Conservation (phyloP, 2,329 filamentous ascomycete genomes). For the Penicillium sp. region DNA sequence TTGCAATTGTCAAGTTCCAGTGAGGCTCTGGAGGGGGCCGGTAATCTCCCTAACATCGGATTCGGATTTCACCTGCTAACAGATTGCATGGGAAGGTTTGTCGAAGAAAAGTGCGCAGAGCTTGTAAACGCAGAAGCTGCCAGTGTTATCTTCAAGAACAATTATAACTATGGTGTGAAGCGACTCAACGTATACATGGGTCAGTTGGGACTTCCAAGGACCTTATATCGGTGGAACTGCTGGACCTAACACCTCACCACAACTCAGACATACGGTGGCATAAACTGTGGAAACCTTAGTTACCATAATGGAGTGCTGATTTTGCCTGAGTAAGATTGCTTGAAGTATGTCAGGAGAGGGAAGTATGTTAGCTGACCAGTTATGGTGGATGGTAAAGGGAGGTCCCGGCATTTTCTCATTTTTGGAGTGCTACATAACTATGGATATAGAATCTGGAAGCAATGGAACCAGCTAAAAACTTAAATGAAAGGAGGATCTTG, state of each 20-base stretch:
- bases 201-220: constrained; percentile 24
- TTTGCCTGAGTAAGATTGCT: too few species aligned
- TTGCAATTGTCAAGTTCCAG: constrained; percentile 30
- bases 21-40: constrained; percentile 22
- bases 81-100: constrained; percentile 10
- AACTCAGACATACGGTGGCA: constrained; percentile 59
- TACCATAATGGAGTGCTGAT: too few species aligned
- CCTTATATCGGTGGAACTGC: not conserved
- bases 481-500: too few species aligned
- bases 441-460: too few species aligned
- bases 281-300: too few species aligned
- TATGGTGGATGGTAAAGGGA: too few species aligned
- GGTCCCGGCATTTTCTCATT: too few species aligned
- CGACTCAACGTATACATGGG: constrained; percentile 77
- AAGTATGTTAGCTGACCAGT: too few species aligned
- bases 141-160: constrained; percentile 74
- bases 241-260: constrained; percentile 43
- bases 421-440: too few species aligned
- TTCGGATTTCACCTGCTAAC: not conserved
- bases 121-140: constrained; percentile 17
- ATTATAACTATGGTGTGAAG: constrained; percentile 63
- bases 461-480: too few species aligned
- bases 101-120: constrained; percentile 13
- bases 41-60: not conserved
- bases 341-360: too few species aligned